Base-by-base conservation (phyloP, 805 yeast genomes). In the Jamesozyma lodderae region DNA sequence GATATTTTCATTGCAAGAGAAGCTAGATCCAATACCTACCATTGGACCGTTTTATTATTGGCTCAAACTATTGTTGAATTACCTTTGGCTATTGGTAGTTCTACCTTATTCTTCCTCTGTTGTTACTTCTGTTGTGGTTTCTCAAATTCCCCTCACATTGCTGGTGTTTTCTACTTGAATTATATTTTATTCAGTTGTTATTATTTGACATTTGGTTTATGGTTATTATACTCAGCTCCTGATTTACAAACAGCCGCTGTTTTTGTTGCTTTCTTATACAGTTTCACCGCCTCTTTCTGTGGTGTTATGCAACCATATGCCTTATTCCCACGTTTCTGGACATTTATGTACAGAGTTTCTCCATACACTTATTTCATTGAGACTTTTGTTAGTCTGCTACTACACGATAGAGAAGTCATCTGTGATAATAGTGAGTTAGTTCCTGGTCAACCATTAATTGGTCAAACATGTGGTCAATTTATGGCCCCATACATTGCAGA, bases 1-100 rank as follows among this genome's bases (percentile, higher is more conserved):
- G 81, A 77, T 39, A 60, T 81, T 33, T 81, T 63, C 52, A 84
- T 81, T 57, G 83, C 76, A 10, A 70, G 90, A 51, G 92, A 81
- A 52, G 67, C 77, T 15, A 72, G 77, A 41, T 77, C 86, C 2
- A 79, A 79, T 52, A 82, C 85, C 11, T 81, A 73, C 63, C 81
- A 79, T 50, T 81, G 88, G 88, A 67, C 78, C 14, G 60, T 73
- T 30, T 60, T 81, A 58, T 52, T 79, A 35, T 35, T 79, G 21
- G 62, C 80, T 6, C 79, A 78, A 49, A 63, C 64, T 40, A 18
- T 75, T 4, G 69, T 68, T 42, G 92, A 81, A 53, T 46, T 79
- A 20, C 87, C 88, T 2, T 77, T 77, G 56, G 72, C 72, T 41
- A 46, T 69, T 24, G 38, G 69, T 18, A 59, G 67, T 48, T 63